Evolutionary conservation across 1,139 yeast genomes (phyloP), one percentile per base, ranked within the genome.

Genomic region (Saccharomyces hybrid): DNA sequence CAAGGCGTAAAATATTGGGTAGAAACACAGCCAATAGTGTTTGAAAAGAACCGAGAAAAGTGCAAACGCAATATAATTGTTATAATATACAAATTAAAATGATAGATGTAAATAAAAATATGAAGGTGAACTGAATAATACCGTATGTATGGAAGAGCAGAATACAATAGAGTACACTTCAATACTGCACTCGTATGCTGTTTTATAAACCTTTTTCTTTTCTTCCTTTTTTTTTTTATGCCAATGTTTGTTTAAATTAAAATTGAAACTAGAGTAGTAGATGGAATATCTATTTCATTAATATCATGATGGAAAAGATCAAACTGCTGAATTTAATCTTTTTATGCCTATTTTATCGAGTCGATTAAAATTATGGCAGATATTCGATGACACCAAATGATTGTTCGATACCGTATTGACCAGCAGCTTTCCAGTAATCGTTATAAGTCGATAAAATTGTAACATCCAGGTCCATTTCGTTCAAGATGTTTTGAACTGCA

Each of bases 341-440:
- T 23, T 44, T 47, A 44, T 44, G 28, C 34, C 6, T 29, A 8
- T n/a, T 44, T 31, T 32, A 19, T 13, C 11, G 44, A 47, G 16
- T 44, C 48, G 25, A 8, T 25, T 25, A 26, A 48, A 19, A 52
- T 57, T 51, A 62, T 54, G 66, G 62, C 46, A 78, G 74, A 54
- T 83, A 72, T 44, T 77, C 71, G 52, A 83, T 75, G 57, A 82
- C 76, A 63, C 97, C 97, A 64, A 90, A 90, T 55, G 82, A 82
- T 73, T 88, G 96, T 73, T 90, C 97, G 65, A 90, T 83, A 60
- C 84, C 86, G 70, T 87, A 84, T 2, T 80, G 78, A 55, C 97
- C 97, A 29, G 96, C 91, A 13, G 69, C 65, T 70, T 90, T 90
- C 97, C 97, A 90, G 72, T 72, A 77, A 69, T 90, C 97, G 66